Evolutionary conservation across 148 eudicot genomes (phyloP), one percentile per base, ranked within the genome.

Genomic region (Amaranthus hypochondriacus): DNA sequence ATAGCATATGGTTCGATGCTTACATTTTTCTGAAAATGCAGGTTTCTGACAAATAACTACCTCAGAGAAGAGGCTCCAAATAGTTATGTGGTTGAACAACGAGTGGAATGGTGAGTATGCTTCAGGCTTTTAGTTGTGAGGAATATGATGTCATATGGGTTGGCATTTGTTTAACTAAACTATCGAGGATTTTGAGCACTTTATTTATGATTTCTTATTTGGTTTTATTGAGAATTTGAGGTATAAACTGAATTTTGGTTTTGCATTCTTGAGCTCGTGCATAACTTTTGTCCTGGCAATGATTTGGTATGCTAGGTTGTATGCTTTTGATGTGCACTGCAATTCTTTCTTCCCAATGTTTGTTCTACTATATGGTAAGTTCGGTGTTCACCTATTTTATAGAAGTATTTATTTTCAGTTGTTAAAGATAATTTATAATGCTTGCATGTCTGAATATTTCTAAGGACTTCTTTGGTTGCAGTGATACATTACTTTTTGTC

Each of bases 321-420:
- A 95, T 86, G 93, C 99, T 54, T 95, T 92, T 87, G 97, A 95
- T 81, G 97, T 95, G 68, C 99, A 92, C 86, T 95, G 99, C 92
- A 95, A 95, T 82, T 92, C 99, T 78, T 89, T 92, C 91, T 95
- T 95, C 85, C 97, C 99, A 9, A 73, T 90, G 91, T 95, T 95
- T 70, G 89, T 90, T 70, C 77, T 90, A 83, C 99, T 95, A 47
- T 87, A 92, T 58, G 96, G 99, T 95, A 87, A 56, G 87, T 52
- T 68, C 48, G 66, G 48, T 70, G 15, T 56, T 46, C 48, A 49
- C 71, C 48, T 61, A 10, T 59, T 28, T 28, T 28, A 28, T 28
- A 28, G 39, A 28, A 28, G 39, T 46, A 50, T 58, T 62, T 56
- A 47, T 8, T 68, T 69, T 48, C 56, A 12, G 44, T 62, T 50